These are phyloP conservation scores for Helichrysum umbraculigerum DNA, from an alignment of 129 eudicot species.

Conservation along the genomic window DNA sequence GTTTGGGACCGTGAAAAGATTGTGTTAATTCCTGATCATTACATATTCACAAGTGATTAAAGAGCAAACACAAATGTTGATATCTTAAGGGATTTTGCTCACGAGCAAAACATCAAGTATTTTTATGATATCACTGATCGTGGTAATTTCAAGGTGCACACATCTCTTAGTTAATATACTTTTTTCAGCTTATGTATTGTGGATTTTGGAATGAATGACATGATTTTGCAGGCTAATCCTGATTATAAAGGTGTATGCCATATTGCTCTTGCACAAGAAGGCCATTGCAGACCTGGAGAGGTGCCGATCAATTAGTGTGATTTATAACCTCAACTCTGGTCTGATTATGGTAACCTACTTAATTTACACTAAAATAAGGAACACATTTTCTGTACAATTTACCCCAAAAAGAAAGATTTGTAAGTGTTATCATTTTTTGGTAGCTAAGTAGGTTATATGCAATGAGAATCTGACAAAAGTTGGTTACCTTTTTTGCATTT, in stretches of 20 bases:
- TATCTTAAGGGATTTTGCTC: conserved; percentile 78
- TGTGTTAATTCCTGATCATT: conserved; percentile 92
- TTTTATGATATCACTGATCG: conserved; percentile 92
- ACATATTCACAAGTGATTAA: conserved; percentile 86
- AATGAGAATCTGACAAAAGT: no score
- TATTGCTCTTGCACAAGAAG: conserved; percentile 99
- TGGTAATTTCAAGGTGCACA: conserved; percentile 70
- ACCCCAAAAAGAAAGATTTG: no score
- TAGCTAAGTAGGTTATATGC: no score
- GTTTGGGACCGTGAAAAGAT: conserved; percentile 97
- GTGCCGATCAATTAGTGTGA: conserved; percentile 27
- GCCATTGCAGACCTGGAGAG: conserved; percentile 99
- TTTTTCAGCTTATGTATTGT: neutral
- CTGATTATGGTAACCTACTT: no score
- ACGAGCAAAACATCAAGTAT: conserved; percentile 81
- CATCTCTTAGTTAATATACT: neutral
- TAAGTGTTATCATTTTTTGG: no score
- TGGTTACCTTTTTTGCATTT: no score
- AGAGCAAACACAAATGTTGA: conserved; percentile 92
- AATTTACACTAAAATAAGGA: no score
- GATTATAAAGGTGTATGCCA: conserved; percentile 99
- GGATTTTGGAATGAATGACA: neutral
- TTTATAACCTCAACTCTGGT: no score
- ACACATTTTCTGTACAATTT: no score
- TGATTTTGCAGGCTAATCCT: conserved; percentile 73